A percentile compares a stretch with the other conserved stretches of the same genome.
Evolutionary conservation across 192 early-diverging fungal species (phyloP).

Genomic region (Lunasporangiospora selenospora): DNA sequence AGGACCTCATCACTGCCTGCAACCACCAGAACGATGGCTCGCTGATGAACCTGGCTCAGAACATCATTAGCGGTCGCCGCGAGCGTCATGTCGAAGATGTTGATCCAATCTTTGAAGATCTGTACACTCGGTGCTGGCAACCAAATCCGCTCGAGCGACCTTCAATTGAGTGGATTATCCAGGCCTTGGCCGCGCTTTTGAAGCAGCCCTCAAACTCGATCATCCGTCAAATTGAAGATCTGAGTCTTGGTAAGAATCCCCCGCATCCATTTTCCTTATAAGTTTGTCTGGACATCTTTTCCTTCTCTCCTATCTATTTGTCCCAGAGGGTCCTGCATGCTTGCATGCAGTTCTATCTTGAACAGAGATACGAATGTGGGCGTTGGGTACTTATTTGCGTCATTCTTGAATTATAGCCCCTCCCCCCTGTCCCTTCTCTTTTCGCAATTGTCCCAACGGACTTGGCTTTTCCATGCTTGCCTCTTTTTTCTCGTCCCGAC

Average conservation of each 20-base stretch:
- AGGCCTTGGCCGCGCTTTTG: slow-evolving; percentile 27
- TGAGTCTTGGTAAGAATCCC: slow-evolving; percentile 44
- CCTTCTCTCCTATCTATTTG: too few relatives aligned
- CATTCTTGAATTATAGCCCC: too few relatives aligned
- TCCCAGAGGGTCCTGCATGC: too few relatives aligned
- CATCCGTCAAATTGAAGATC: slow-evolving; percentile 27
- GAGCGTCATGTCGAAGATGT: slow-evolving; percentile 32
- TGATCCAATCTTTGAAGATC: slow-evolving; percentile 41
- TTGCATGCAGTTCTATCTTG: too few relatives aligned
- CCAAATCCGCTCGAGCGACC: slow-evolving; percentile 37
- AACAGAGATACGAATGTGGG: too few relatives aligned
- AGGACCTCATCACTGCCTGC: slow-evolving; percentile 17
- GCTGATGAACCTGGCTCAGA: slow-evolving; percentile 28
- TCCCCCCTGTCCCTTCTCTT: too few relatives aligned
- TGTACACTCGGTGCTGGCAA: slow-evolving; percentile 42
- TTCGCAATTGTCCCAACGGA: too few relatives aligned
- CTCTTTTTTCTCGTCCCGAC: too few relatives aligned
- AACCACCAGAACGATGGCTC: slow-evolving; percentile 19
- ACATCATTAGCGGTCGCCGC: slow-evolving; percentile 32
- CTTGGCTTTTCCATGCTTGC: too few relatives aligned
- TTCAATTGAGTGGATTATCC: slow-evolving; percentile 37
- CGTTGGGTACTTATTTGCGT: too few relatives aligned
- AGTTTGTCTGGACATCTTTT: too few relatives aligned
- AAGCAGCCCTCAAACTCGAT: slow-evolving; percentile 32
- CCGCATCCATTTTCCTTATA: too few relatives aligned